Evolutionary conservation across 768 basidiomycete species (phyloP).

Genomic region (Mycena kentingensis): DNA sequence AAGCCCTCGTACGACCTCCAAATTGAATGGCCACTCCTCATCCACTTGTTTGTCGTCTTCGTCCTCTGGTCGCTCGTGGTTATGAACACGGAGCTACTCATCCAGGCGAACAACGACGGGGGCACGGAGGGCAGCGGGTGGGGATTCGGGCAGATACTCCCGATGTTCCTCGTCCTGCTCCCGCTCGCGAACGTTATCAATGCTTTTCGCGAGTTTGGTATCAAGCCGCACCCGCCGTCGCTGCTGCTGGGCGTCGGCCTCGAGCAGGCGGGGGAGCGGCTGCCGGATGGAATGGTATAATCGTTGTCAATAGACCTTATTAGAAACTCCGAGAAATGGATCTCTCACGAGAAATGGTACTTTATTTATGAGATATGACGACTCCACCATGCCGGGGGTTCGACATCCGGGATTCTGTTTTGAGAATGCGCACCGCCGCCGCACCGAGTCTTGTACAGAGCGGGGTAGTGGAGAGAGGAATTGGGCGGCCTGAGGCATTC

Average conservation of each 20-base stretch:
- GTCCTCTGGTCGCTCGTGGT: background rate
- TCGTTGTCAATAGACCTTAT: no score
- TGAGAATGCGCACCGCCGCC: no score
- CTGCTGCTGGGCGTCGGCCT: background rate
- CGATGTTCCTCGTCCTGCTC: slow-evolving; percentile 1
- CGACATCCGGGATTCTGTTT: no score
- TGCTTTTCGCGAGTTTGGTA: background rate
- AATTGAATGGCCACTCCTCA: background rate
- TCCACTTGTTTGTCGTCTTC: background rate
- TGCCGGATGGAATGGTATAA: no score
- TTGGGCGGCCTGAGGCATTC: no score
- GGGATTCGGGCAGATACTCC: background rate
- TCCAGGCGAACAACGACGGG: background rate
- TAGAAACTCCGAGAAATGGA: no score
- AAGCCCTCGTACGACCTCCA: background rate
- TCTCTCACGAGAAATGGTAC: no score
- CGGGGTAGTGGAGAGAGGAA: no score
- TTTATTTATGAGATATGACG: no score
- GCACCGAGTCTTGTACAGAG: no score
- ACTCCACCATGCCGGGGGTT: no score
- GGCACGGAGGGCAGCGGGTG: background rate
- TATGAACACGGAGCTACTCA: slow-evolving; percentile 2
- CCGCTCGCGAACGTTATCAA: background rate
- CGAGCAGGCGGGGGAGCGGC: background rate
- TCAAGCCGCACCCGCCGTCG: background rate